Evolutionary conservation across 2,329 filamentous ascomycete genomes (phyloP).

Genomic region (Colletotrichum sp.): DNA sequence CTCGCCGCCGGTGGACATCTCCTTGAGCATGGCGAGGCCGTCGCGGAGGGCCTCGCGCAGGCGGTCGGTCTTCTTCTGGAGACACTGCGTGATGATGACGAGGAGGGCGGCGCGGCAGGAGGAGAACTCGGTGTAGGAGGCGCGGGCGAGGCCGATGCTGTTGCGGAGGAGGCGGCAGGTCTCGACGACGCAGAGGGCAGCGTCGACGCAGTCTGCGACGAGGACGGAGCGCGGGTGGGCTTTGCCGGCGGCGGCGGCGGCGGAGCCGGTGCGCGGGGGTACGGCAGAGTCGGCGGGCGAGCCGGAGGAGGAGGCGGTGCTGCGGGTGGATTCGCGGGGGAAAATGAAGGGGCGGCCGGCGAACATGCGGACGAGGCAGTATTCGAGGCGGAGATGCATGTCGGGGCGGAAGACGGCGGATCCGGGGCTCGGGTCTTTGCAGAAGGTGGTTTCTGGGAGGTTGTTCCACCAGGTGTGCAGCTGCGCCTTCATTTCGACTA

Average conservation of each 20-base stretch:
- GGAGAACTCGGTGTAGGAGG: conserved; percentile 61
- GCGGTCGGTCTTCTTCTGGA: conserved; percentile 39
- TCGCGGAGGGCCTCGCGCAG: conserved; percentile 51
- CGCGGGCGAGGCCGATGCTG: conserved; percentile 57
- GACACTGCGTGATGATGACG: conserved; percentile 46
- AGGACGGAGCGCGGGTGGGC: conserved; percentile 39
- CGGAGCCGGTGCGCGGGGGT: conserved; percentile 22
- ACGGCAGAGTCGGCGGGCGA: conserved; percentile 29
- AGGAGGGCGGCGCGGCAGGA: conserved; percentile 59
- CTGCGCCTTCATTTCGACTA: conserved; percentile 39
- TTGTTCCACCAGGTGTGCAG: conserved; percentile 43
- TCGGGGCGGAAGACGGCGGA: conserved; percentile 49
- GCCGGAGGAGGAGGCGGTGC: conserved; percentile 33
- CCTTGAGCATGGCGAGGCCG: conserved; percentile 54
- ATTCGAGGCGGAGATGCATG: conserved; percentile 56
- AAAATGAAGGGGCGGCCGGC: conserved; percentile 60
- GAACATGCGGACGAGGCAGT: conserved; percentile 58
- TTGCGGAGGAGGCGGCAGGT: conserved; percentile 53
- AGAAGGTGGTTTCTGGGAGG: conserved; percentile 34
- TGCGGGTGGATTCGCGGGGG: conserved; percentile 30
- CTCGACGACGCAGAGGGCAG: conserved; percentile 54
- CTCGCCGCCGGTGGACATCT: conserved; percentile 57
- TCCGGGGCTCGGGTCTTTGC: conserved; percentile 42
- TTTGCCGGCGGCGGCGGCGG: conserved; percentile 17
- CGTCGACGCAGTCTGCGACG: conserved; percentile 58